Evolutionary conservation across 2,329 filamentous ascomycete species (phyloP), one percentile per base, ranked within the genome.

Genomic region (Cercospora sojina): DNA sequence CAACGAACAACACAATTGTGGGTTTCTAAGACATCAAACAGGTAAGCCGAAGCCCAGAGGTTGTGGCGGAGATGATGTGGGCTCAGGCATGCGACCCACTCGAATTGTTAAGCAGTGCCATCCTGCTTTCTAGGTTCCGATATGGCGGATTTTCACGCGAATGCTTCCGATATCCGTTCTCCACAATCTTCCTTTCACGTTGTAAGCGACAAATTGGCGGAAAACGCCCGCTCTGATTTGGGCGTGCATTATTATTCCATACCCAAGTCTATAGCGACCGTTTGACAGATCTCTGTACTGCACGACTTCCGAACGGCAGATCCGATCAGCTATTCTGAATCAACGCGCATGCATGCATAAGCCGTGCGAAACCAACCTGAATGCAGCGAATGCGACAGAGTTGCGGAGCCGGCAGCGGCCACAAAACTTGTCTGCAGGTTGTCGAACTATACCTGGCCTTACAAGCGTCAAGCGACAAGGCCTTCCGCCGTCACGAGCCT

Each of bases 311-410:
- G 16, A n/a, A 25, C 23, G 12, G 29, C 47, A 53, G 47, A 29
- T 13, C 12, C 23, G 23, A 53, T 25, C 6, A 53, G 23, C 47
- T 27, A 53, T 53, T 53, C 12, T 53, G 23, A 27, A n/a, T 9
- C 10, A 27, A 25, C 47, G 18, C 25, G 9, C 25, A 5, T 7
- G 16, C 29, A 57, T 23, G 31, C 53, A 35, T 13, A 32, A 31
- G 31, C 53, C 16, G n/a, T 32, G n/a, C 27, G 27, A 57, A 29
- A 29, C 31, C 57, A 18, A 31, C 59, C 35, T 59, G 18, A 43
- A 65, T 62, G 59, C 51, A 65, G 62, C 56, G 56, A 67, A 62
- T 65, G 65, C 65, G 65, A 67, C 25, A 64, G 60, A 59, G 49
- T 64, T 67, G 62, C 58, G 57, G 65, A 64, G 65, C 56, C 65